Conservation (phyloP, 1,139 yeast genomes). For the Yamadazyma spencermartinsiae region DNA sequence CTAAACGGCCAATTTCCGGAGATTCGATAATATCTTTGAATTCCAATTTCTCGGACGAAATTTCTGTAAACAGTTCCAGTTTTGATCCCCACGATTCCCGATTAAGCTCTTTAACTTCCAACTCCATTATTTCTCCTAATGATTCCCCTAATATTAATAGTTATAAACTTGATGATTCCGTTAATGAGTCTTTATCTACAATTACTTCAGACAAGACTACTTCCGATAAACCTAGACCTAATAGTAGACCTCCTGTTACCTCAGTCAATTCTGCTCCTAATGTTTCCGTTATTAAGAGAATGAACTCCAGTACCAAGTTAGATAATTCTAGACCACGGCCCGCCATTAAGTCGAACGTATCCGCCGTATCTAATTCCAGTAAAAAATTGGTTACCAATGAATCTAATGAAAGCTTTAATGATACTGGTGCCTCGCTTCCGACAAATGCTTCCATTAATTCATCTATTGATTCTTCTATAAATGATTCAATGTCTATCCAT, state of each 20-base stretch:
- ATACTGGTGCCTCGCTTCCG: slow-evolving; percentile 8
- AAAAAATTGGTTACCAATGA: no score
- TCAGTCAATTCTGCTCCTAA: slow-evolving; percentile 1
- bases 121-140: slow-evolving; percentile 28
- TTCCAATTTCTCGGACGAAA: slow-evolving; percentile 38
- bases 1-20: slow-evolving; percentile 31
- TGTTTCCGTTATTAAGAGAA: background rate
- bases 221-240: slow-evolving; percentile 4
- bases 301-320: background rate
- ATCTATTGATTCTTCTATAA: slow-evolving; percentile 6
- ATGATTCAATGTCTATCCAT: slow-evolving; percentile 2
- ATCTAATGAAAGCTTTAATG: slow-evolving; percentile 3
- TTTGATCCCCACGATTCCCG: slow-evolving; percentile 40
- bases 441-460: slow-evolving; percentile 3
- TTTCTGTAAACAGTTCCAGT: slow-evolving; percentile 36
- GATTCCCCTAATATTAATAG: slow-evolving; percentile 22
- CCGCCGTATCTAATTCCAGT: no score
- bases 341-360: no score
- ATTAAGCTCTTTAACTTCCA: slow-evolving; percentile 38
- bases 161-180: slow-evolving; percentile 14
- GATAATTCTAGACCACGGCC: background rate
- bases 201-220: slow-evolving; percentile 10
- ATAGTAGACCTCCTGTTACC: background rate
- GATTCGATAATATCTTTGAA: slow-evolving; percentile 40
- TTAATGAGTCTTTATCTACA: slow-evolving; percentile 15